These are phyloP conservation scores for Phlyctochytrium bullatum DNA, from an alignment of 192 early-diverging fungal genomes.

Conservation along the genomic window DNA sequence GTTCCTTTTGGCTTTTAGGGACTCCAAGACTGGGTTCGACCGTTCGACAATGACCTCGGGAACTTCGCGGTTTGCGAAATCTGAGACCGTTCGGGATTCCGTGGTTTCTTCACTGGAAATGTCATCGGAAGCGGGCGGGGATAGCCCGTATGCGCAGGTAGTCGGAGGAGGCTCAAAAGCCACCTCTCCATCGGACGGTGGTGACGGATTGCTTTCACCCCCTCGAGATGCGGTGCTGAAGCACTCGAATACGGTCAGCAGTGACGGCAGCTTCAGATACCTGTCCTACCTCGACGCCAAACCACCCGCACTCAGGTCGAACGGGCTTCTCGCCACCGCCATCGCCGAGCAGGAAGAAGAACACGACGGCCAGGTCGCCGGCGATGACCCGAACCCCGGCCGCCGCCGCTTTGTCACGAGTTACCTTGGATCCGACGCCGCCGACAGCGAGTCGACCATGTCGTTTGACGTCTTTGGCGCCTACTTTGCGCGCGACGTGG, in stretches of 20 bases:
- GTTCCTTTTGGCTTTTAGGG: background rate
- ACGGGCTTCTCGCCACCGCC: background rate
- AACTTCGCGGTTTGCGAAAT: no score
- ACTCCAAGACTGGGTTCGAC: no score
- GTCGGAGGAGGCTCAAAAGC: background rate
- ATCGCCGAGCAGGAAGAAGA: background rate
- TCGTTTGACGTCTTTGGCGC: background rate
- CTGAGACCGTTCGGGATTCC: no score
- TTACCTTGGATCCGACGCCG: background rate
- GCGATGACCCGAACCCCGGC: background rate
- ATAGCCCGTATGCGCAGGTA: background rate
- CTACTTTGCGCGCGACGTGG: background rate
- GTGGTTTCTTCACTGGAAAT: background rate
- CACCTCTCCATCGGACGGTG: no score
- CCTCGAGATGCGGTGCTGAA: background rate
- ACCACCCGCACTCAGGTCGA: no score
- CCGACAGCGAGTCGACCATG: background rate
- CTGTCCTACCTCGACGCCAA: background rate
- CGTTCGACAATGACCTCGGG: no score
- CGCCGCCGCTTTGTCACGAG: background rate
- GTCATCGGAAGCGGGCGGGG: background rate
- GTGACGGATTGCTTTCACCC: no score
- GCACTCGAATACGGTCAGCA: conserved; percentile 1
- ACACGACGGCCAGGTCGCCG: background rate
- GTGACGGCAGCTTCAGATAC: background rate